Evolutionary conservation across 2,329 filamentous ascomycete species (phyloP), one percentile per base, ranked within the genome.

Genomic region (Drechmeria coniospora): DNA sequence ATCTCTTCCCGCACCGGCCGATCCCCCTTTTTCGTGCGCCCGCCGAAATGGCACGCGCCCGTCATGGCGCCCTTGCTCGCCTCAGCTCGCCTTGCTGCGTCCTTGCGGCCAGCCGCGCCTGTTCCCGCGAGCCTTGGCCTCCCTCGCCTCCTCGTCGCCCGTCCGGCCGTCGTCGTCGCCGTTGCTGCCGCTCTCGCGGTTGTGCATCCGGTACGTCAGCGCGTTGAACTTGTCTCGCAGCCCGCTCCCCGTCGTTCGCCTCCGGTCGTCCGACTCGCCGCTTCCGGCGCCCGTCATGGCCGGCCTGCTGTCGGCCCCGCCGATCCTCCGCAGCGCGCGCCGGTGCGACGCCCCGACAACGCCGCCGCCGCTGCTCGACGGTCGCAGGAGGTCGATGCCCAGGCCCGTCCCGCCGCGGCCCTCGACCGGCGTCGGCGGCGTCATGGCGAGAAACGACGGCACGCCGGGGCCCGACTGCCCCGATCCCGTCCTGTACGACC

Each of bases 371-470:
- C 50, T 50, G 1, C 50, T 50, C 4, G 39, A 40, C 2, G 52
- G 48, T 3, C 51, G 43, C 4, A 51, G 34, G 15, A 49, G 36
- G 5, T 53, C 51, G 5, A 40, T 36, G 4, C 44, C 49, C 9
- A 49, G 35, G 8, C 40, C 38, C 6, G 41, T 34, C 15, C 36
- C 36, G 7, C 35, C 35, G 11, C 40, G 25, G 6, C 33, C 41
- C 3, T 54, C 50, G 8, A 49, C 32, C 3, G 59, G 59, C 15
- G 59, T 60, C 10, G 59, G 58, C 4, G 60, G 58, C 20, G 58
- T 62, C 58, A 61, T 62, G 46, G 56, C 57, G 14, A 61, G 40
- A 25, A 54, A 59, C n/a, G 50, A 42, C 4, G 59, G 58, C 3
- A 58, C 39, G 15, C 42, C 38, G 9, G 44, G 41, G 3, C 38